Base-by-base conservation (phyloP, 2,329 filamentous ascomycete genomes). In the Phaeoacremonium minimum region DNA sequence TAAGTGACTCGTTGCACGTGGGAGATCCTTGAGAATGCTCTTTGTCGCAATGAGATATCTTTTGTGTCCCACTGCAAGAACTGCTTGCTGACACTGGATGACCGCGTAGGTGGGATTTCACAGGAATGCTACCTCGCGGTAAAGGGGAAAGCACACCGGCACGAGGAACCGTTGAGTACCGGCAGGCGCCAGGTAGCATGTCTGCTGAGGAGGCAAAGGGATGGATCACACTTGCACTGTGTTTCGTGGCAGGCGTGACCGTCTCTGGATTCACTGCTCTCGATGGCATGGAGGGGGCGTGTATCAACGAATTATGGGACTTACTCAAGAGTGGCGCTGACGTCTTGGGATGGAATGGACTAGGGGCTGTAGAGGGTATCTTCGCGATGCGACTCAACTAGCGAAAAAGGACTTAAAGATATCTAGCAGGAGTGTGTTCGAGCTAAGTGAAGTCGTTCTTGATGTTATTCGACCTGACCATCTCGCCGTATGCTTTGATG, bases 31-130 rank as follows among this genome's bases (percentile, higher is more conserved):
- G n/a, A n/a, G n/a, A n/a, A n/a, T n/a, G n/a, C n/a, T n/a, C n/a
- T n/a, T n/a, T n/a, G n/a, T n/a, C n/a, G n/a, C n/a, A n/a, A n/a
- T n/a, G n/a, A n/a, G n/a, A n/a, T n/a, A n/a, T n/a, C n/a, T n/a
- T n/a, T n/a, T n/a, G n/a, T n/a, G n/a, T n/a, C n/a, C n/a, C n/a
- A n/a, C n/a, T n/a, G n/a, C n/a, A n/a, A n/a, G n/a, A n/a, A n/a
- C n/a, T n/a, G n/a, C n/a, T n/a, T n/a, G n/a, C n/a, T n/a, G n/a
- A n/a, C n/a, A n/a, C n/a, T n/a, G n/a, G n/a, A n/a, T n/a, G n/a
- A n/a, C n/a, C n/a, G n/a, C n/a, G n/a, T n/a, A n/a, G n/a, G n/a
- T 65, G 61, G 61, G 55, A 64, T 33, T 56, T 64, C 35, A 47
- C 53, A 1, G 51, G 53, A 2, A 48, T 62, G 29, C 28, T 57